Base-by-base conservation (phyloP, 768 basidiomycete genomes). In the Ramaria rubella region DNA sequence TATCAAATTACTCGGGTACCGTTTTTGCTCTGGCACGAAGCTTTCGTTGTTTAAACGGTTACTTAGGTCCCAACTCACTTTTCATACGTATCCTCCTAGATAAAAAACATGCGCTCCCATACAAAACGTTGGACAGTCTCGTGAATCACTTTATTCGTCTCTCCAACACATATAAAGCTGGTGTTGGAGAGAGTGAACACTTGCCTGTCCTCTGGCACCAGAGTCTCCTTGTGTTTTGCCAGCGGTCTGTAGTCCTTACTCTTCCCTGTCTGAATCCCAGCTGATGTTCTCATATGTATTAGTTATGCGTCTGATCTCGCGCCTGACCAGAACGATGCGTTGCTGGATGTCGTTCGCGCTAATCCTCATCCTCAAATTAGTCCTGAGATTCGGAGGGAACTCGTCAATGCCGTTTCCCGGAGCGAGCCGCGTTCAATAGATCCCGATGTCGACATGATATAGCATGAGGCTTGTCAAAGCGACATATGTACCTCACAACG, bases 121-220 rank as follows among this genome's bases (percentile, higher is more conserved):
- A 94, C 78, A 95, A 98, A 73, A 95, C 96, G 27, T 83, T 99
- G 52, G 96, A 99, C 67, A 89, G 91, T 2, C 82, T 99, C 57
- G 94, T 97, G 12, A 95, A 96, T 77, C 96, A 99, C 74, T 99
- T 96, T 69, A 93, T 98, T 64, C 87, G 94, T 24, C 83, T 98
- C 42, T 93, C 94, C 24, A 95, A 96, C 69, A 86, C 85, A 14
- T 89, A 91, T 72, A 90, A 86, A 71, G 66, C 43, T 50, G 83
- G 82, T 44, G 76, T 82, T 48, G 86, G 83, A 24, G 88, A 90
- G 49, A 73, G 82, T 1, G 85, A 87, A 46, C 85, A 85, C 67
- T 77, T 98, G 29, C 95, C 96, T n/a, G 96, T 98, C 12, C 76
- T 99, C 11, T 99, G 96, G 96, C 92, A 99, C 69, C 96, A 99